Evolutionary conservation across 75 land plant species (phyloP), one percentile per base, ranked within the genome.

Genomic region (Cryptomeria japonica): DNA sequence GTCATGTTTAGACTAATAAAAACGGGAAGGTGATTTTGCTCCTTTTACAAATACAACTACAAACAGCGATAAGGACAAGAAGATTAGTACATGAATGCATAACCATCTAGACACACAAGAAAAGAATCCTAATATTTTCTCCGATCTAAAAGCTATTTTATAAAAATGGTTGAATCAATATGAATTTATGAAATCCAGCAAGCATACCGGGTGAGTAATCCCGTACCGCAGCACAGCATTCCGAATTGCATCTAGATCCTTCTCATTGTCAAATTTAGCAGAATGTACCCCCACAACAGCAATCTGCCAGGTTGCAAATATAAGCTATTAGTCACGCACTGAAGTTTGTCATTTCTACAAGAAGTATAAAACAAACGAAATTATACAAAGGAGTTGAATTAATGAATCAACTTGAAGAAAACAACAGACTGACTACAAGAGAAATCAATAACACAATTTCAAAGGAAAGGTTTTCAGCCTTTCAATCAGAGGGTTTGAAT

Each of bases 201-300:
- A 44, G 86, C 94, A 89, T 94, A 96, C 98, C 83, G 98, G 98
- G 61, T 96, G 98, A 72, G 92, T 88, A 55, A 96, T 89, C 55
- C 90, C 91, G 91, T 95, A 96, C 37, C 98, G 93, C 77, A 96
- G 86, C 3, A 96, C 98, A 85, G 98, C 98, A 92, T 93, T 95
- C 31, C 98, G 94, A 56, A 96, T 96, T 56, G 98, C 97, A 86
- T 94, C 96, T 19, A 93, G 90, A 87, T 96, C 98, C 85, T 95
- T 96, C 89, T 96, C 98, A 87, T 96, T 96, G 73, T 96, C 98
- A 87, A 96, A 96, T 84, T 96, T 96, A 18, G 98, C 98, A 82
- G 98, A 96, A 89, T 96, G 98, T 31, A 98, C 99, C 47, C 99
- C 99, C 75, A 98, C 91, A 83, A 98, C 97, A 58, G 94, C 83